Conservation (phyloP, 2,329 filamentous ascomycete genomes). For the Talaromyces sp. region DNA sequence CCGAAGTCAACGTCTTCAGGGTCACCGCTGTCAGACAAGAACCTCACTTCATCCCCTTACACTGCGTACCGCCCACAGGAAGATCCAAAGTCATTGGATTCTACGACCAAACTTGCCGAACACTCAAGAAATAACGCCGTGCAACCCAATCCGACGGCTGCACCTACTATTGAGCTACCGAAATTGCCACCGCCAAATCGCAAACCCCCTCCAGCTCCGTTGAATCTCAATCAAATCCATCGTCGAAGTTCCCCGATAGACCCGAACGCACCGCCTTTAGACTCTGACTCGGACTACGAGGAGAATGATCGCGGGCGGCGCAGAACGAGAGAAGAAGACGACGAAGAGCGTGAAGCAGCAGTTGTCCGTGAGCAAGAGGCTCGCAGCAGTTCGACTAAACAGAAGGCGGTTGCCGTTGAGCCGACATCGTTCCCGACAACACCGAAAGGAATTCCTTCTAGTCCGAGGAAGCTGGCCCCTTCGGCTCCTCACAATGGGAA, state of each 20-base stretch:
- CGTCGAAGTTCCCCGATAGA: slow-evolving; percentile 40
- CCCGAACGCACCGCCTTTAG: slow-evolving; percentile 46
- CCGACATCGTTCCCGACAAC: slow-evolving; percentile 11
- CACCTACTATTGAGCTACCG: slow-evolving; percentile 1
- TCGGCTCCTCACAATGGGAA: slow-evolving; percentile 20
- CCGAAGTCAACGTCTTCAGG: not conserved
- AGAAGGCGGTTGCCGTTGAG: slow-evolving; percentile 46
- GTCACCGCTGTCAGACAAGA: not conserved
- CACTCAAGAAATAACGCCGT: not conserved
- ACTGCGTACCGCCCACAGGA: not conserved
- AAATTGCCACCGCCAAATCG: slow-evolving; percentile 56
- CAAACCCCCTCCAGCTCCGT: slow-evolving; percentile 78
- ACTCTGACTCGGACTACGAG: slow-evolving; percentile 78
- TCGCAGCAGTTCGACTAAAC: slow-evolving; percentile 70
- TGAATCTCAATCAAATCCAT: slow-evolving; percentile 58
- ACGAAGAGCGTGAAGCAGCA: slow-evolving; percentile 68
- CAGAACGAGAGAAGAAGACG: slow-evolving; percentile 83
- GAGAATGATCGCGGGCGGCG: slow-evolving; percentile 72
- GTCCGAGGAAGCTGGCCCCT: slow-evolving; percentile 50
- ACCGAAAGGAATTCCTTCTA: slow-evolving; percentile 44
- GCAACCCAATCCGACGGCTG: not conserved
- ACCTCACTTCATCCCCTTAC: not conserved
- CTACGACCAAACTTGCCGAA: not conserved
- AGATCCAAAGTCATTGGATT: not conserved
- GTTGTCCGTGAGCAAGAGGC: slow-evolving; percentile 62